Base-by-base conservation (phyloP, 257 asterid species). In the Henckelia pumila region DNA sequence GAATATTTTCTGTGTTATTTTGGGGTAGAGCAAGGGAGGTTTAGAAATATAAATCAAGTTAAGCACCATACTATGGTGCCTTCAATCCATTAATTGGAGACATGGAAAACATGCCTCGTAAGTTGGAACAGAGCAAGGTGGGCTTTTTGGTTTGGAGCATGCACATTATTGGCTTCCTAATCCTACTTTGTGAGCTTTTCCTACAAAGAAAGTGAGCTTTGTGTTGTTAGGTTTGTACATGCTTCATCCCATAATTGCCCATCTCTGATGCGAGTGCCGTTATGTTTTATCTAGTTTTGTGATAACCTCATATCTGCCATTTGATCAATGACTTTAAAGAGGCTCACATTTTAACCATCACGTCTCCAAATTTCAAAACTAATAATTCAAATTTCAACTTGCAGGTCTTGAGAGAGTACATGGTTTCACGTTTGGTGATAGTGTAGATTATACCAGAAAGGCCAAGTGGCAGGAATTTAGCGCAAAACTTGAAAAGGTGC, bases 371-470 rank as follows among this genome's bases (percentile, higher is more conserved):
- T 62, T 56, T 69, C 71, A 28, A 21, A 53, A 20, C 64, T 70
- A 28, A 61, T 47, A 19, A 4, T 56, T 56, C 68, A 26, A 59
- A 75, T 77, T 69, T 71, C 40, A 67, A 67, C 61, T 28, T 81
- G 76, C 91, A 90, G 99, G 79, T 68, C 95, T 93, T 0, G 95
- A 84, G 82, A 79, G 91, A 73, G 86, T 90, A 24, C 95, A 88
- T 70, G 99, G 97, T 32, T 90, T 88, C 70, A 85, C 89, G 59
- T 91, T 88, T 58, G 98, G 99, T 2, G 99, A 94, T 75, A 91
- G 98, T 75, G 86, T 91, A 56, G 96, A 84, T 10, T 92, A 84
- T 33, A 22, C 69, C 61, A 78, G 70, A 64, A 85, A 60, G 81
- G 75, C 55, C 84, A 94, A 83, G 84, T 94, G 99, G 99, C 74